Evolutionary conservation across 768 basidiomycete genomes (phyloP), one percentile per base, ranked within the genome.

Genomic region (Tubosaeta sp.): DNA sequence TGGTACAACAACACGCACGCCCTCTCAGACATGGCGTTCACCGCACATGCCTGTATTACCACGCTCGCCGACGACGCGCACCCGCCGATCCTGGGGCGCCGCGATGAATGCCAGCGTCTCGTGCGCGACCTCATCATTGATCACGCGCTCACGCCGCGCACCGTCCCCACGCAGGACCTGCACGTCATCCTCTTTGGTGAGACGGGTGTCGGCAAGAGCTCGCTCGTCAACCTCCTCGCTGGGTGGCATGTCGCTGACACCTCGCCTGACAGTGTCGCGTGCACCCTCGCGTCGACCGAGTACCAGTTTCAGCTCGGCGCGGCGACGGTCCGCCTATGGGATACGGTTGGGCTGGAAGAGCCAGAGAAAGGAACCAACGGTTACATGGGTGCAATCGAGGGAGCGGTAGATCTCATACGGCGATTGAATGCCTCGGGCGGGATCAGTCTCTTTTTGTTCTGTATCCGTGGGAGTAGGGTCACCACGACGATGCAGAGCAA

Each of bases 181-280:
- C 62, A 71, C 40, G 44, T 76, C 42, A 58, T 76, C 18, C 47
- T 77, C 18, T 77, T 76, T 42, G 75, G 76, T 0, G 71, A 75
- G 46, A 65, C 71, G 0, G 75, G 75, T 16, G 51, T 59, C n/a
- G 66, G 66, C 5, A 67, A 67, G 40, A 68, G 66, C 25, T 70
- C 68, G 10, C 55, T 67, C 30, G 56, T 67, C 44, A 77, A 76
- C 41, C 68, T 77, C 59, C 54, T 77, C 39, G 58, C 61, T 6
- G 67, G 62, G 53, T 70, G 51, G 59, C 67, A 48, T 14, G 47
- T 66, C 27, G 64, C 66, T 9, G 35, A 47, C 0, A 44, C 59
- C 16, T 70, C 66, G 3, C 58, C 60, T 22, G 58, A 62, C 22
- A 67, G 68, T 10, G 34, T 51, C 0, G 71, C 71, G 0, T 72